phyloP scores from a whole-genome alignment of 352 stramenopile species.

The Globisporangium apiculatum region DNA sequence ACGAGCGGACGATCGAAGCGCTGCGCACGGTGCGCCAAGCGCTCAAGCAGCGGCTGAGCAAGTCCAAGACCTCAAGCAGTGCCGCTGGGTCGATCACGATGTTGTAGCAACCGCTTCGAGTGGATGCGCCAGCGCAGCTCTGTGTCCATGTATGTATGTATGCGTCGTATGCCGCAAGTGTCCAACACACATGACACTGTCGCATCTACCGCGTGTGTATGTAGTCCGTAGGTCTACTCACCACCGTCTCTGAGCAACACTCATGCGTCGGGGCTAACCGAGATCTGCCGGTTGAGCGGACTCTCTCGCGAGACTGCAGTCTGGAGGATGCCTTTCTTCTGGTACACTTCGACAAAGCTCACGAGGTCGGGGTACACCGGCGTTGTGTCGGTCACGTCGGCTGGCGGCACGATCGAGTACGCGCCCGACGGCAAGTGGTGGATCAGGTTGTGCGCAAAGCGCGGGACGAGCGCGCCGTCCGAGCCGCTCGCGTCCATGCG shows the following conservation, averaged over 20 bases:
- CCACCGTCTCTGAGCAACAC: too few relatives aligned
- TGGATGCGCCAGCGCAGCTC: neutral
- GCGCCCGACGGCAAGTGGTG: conserved; percentile 55
- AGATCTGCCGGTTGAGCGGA: conserved; percentile 58
- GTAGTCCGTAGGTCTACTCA: neutral
- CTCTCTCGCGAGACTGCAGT: conserved; percentile 35
- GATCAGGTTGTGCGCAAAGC: conserved; percentile 68
- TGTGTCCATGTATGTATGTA: neutral
- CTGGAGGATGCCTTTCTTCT: conserved; percentile 55
- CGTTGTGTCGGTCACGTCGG: conserved; percentile 44
- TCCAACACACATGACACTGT: too few relatives aligned
- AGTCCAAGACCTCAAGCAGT: neutral
- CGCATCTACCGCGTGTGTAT: neutral
- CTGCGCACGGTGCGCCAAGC: conserved; percentile 13
- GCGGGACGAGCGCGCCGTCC: conserved; percentile 7
- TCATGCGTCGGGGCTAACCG: conserved; percentile 13
- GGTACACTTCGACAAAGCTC: conserved; percentile 72
- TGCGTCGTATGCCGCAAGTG: neutral
- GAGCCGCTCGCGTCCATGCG: conserved; percentile 26
- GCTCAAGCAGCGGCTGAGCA: conserved; percentile 10
- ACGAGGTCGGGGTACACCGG: conserved; percentile 58
- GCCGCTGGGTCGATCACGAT: neutral
- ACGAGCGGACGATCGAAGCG: conserved; percentile 14
- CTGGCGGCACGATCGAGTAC: conserved; percentile 49
- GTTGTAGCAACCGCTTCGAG: neutral